Base-by-base conservation (phyloP, 495 filamentous ascomycete genomes). In the Daldinia caldariorum region DNA sequence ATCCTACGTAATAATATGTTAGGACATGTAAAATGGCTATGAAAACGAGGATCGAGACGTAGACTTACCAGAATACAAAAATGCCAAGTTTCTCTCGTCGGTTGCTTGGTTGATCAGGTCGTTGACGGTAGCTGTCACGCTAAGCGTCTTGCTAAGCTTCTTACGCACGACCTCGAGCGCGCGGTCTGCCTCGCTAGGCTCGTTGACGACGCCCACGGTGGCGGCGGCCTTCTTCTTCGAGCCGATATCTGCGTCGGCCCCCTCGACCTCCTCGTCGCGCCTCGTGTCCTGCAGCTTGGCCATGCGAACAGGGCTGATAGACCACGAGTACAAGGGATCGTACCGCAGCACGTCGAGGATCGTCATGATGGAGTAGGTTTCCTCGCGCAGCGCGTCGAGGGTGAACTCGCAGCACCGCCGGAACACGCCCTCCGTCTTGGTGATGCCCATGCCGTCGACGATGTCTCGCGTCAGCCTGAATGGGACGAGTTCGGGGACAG, bases 401-500 rank as follows among this genome's bases (percentile, higher is more conserved):
- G 94, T 98, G 74, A 98, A 97, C 78, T 99, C 96, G 79, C 96
- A 99, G 78, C 96, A 99, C 22, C 95, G 86, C 10, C 94, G 88
- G 82, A 97, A 99, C 1, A 97, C 92, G 7, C 95, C 95, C 80
- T 99, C 95, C 0, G 94, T 97, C 71, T 91, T 91, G 35, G 93
- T 97, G 69, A 97, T 92, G 20, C 95, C 95, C 90, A 99, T 97
- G 20, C 92, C 95, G 75, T 98, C 96, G 12, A 98, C 93, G 32
- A 99, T 88, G 76, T 99, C 95, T 22, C 95, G 85, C n/a, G 95
- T 97, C 63, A 99, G 79, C 4, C 95, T 87, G 83, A 99, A 99
- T 0, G 95, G 95, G 0, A 99, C 94, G 0, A 97, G 89, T 80
- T 99, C 95, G 0, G 95, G 96, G 0, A 98, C 89, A 0, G 94